Percentiles rank a stretch among this genome's conserved stretches.
These are phyloP conservation scores for Penicillium mononematosum DNA, from an alignment of 495 filamentous ascomycete species.

Conservation along the genomic window DNA sequence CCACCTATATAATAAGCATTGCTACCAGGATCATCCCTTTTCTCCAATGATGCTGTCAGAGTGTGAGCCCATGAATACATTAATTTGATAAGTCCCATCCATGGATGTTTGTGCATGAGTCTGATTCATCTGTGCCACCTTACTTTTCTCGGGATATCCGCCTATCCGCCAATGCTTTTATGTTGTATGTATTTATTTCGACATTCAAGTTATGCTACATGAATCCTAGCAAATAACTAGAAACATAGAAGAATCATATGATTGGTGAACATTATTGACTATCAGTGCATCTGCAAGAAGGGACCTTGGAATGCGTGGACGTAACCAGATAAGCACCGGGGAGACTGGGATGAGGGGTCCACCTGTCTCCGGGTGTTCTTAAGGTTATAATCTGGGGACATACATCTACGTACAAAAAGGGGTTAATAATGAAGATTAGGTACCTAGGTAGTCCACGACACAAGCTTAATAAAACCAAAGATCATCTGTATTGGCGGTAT, in stretches of 20 bases:
- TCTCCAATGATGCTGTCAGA: background rate
- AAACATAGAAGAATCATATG: background rate
- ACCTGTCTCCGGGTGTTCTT: background rate
- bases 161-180: background rate
- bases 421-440: background rate
- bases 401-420: background rate
- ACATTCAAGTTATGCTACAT: background rate
- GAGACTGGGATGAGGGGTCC: background rate
- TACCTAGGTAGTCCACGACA: no score
- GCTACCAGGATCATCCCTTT: background rate
- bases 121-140: background rate
- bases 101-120: background rate
- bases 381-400: background rate
- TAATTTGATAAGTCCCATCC: no score
- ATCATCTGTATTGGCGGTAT: slow-evolving; percentile 29
- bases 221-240: background rate
- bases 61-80: no score
- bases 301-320: no score
- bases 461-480: background rate
- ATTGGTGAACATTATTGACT: background rate
- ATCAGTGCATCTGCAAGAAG: background rate
- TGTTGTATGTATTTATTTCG: background rate
- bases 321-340: background rate
- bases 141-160: background rate
- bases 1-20: background rate